A percentile compares a stretch with the other conserved stretches of the same genome.
phyloP scores from a whole-genome alignment of 768 basidiomycete species.

The Panaeolus cyanescens region DNA sequence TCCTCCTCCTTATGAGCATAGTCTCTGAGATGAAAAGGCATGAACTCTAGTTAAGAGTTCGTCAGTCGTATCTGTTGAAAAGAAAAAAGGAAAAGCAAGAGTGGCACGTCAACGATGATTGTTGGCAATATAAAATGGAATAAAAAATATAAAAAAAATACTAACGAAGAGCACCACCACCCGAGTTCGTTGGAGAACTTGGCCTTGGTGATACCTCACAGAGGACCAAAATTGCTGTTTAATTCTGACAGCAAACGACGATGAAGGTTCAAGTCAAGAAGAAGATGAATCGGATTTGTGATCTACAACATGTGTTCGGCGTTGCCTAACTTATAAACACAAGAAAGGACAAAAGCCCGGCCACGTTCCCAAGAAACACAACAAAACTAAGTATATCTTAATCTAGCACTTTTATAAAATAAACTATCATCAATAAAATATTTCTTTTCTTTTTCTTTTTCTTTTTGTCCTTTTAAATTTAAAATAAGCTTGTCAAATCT shows the following conservation, averaged over 20 bases:
- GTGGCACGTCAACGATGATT: constrained; percentile 2
- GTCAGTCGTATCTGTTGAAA: constrained; percentile 26
- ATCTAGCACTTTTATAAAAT: not conserved
- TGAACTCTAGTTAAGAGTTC: constrained; percentile 17
- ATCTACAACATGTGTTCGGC: constrained; percentile 36
- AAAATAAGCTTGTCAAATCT: constrained; percentile 22
- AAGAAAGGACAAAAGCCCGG: constrained; percentile 26
- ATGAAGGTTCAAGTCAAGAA: constrained; percentile 15
- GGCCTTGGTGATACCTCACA: constrained; percentile 28
- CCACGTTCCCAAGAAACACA: constrained; percentile 23
- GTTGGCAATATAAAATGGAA: constrained; percentile 7
- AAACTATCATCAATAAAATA: not conserved
- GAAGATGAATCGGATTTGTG: constrained; percentile 21
- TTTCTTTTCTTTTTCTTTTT: not conserved
- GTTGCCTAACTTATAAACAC: constrained; percentile 18
- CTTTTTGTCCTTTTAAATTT: constrained; percentile 9
- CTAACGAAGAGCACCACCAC: constrained; percentile 30
- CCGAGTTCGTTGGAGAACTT: constrained; percentile 17
- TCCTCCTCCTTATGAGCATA: constrained; percentile 30
- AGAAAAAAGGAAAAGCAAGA: not conserved
- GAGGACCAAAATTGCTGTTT: constrained; percentile 16
- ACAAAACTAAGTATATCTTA: not conserved
- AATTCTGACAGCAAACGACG: constrained; percentile 3
- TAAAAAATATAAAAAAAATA: not conserved
- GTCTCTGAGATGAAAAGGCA: constrained; percentile 24